A percentile compares a stretch with the other conserved stretches of the same genome.
phyloP scores from a whole-genome alignment of 192 early-diverging fungal species.

The Chytriomyces hyalinus region DNA sequence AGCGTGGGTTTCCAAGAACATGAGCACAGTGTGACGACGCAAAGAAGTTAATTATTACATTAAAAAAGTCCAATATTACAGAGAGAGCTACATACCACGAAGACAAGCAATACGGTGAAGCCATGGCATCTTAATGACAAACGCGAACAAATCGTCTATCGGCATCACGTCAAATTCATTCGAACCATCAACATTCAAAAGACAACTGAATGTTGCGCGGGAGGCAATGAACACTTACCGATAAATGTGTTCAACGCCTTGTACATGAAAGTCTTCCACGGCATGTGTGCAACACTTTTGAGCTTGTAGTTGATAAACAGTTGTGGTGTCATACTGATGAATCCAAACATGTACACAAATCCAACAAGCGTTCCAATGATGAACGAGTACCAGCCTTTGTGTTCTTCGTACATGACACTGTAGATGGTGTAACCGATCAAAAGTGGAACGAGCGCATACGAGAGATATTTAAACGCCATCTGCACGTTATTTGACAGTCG shows the following conservation, averaged over 20 bases:
- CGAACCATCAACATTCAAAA: neutral
- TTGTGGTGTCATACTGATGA: slow-evolving; percentile 81
- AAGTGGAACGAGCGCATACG: slow-evolving; percentile 77
- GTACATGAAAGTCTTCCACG: slow-evolving; percentile 92
- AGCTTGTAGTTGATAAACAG: slow-evolving; percentile 91
- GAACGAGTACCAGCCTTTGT: slow-evolving; percentile 94
- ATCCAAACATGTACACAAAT: slow-evolving; percentile 80
- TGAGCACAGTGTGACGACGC: neutral
- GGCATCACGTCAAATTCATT: slow-evolving; percentile 56
- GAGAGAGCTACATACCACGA: slow-evolving; percentile 39
- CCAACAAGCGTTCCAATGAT: slow-evolving; percentile 83
- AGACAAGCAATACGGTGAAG: slow-evolving; percentile 83
- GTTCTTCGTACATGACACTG: slow-evolving; percentile 79
- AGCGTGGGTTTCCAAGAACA: neutral
- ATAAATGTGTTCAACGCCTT: slow-evolving; percentile 73
- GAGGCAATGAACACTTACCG: slow-evolving; percentile 35
- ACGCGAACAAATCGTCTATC: slow-evolving; percentile 91
- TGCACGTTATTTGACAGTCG: slow-evolving; percentile 20
- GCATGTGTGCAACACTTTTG: slow-evolving; percentile 88
- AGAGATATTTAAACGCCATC: slow-evolving; percentile 84
- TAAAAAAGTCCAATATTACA: neutral
- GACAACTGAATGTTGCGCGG: neutral
- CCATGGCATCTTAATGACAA: slow-evolving; percentile 94
- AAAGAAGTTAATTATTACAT: neutral
- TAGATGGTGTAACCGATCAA: slow-evolving; percentile 82